phyloP scores from a whole-genome alignment of 2,329 filamentous ascomycete species.

The Colletotrichum scovillei region DNA sequence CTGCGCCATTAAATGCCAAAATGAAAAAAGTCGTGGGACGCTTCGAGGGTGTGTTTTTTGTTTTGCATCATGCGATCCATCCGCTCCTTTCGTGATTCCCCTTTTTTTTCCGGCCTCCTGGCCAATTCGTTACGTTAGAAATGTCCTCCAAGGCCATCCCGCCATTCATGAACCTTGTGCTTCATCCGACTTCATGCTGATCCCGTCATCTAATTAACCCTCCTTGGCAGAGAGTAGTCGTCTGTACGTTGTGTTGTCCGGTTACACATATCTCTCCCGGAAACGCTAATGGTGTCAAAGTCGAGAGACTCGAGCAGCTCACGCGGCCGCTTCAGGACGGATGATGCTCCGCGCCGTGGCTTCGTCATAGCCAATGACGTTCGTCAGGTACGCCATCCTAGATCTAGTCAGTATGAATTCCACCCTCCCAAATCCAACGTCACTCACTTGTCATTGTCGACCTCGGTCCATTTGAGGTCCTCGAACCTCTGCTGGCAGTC shows the following conservation, averaged over 20 bases:
- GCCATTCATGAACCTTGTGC: constrained; percentile 12
- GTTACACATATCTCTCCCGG: neutral
- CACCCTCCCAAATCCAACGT: neutral
- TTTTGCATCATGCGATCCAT: constrained; percentile 5
- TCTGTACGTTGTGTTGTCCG: neutral
- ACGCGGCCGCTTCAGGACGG: constrained; percentile 23
- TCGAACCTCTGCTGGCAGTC: constrained; percentile 81
- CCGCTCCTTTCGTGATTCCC: constrained; percentile 23
- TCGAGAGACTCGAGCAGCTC: neutral
- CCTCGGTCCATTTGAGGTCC: constrained; percentile 74
- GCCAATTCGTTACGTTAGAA: constrained; percentile 9
- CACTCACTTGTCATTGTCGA: constrained; percentile 81
- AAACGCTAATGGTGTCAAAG: too few species aligned
- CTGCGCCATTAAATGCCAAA: constrained; percentile 34
- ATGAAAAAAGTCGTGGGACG: constrained; percentile 19
- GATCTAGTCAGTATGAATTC: neutral
- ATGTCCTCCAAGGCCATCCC: neutral
- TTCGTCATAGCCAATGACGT: constrained; percentile 36
- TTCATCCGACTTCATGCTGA: constrained; percentile 1
- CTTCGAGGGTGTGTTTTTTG: constrained; percentile 13
- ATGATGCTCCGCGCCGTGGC: constrained; percentile 34
- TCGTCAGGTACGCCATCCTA: constrained; percentile 35
- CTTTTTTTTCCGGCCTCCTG: constrained; percentile 14
- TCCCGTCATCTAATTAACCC: constrained; percentile 7
- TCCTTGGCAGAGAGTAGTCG: neutral